Evolutionary conservation across 2,329 filamentous ascomycete genomes (phyloP), one percentile per base, ranked within the genome.

Genomic region (Chrysoporthe cubensis): DNA sequence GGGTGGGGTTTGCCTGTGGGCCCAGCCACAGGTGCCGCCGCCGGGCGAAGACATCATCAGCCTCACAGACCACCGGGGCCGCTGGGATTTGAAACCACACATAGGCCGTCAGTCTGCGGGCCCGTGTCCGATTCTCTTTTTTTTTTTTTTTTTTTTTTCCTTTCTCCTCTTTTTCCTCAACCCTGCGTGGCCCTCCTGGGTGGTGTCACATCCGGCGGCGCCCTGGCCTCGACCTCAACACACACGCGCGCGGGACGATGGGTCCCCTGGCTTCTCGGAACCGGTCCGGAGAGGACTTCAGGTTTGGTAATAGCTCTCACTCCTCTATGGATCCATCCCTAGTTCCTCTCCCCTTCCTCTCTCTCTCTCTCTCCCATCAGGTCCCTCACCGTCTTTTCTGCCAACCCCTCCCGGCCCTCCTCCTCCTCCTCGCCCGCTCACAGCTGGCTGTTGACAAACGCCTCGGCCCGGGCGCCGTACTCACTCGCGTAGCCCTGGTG

Each of bases 401-500:
- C 21, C 34, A 13, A 16, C 34, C 14, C 13, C 13, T 18, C 54
- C 32, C 37, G 16, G n/a, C 32, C 5, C 3, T 5, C 4, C 26
- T 1, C 4, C 26, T 1, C n/a, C 13, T 37, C 26, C 9, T 34
- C 26, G 3, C 50, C 21, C 9, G n/a, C 26, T 16, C 16, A 50
- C 62, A 85, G 71, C 76, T 84, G 86, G 74, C 76, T 80, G 76
- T 87, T 84, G 74, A 88, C 82, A 71, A 88, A 89, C n/a, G 78
- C 74, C 46, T 88, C 75, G 18, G 87, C 87, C 67, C 82, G 79
- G 60, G 81, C 77, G 3, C 87, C 87, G 71, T 89, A 89, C 73
- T 84, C 83, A 68, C 74, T 80, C 13, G 84, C 85, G 70, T 89
- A 89, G 18, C 82, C 81, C 74, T 88, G 85, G 74, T 89, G 87